A percentile compares a stretch with the other conserved stretches of the same genome.
phyloP scores from a whole-genome alignment of 305 asterid species.

The Fraxinus floribunda region DNA sequence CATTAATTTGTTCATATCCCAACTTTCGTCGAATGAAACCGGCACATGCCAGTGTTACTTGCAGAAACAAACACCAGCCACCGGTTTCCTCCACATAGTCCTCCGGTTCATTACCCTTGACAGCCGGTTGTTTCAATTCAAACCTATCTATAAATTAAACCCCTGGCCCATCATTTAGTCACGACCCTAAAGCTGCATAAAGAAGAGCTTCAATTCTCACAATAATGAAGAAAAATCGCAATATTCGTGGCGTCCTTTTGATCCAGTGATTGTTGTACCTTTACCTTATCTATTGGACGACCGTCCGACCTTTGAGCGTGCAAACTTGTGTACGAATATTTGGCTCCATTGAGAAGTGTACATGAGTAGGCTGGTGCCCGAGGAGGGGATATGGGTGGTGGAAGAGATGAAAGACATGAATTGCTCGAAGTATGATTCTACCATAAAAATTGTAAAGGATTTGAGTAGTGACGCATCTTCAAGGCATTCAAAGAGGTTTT shows the following conservation, averaged over 20 bases:
- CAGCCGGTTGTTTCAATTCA: conserved; percentile 5
- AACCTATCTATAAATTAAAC: neutral
- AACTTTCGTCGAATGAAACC: neutral
- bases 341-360: neutral
- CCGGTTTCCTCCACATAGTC: conserved; percentile 4
- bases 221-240: neutral
- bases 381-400: neutral
- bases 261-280: neutral
- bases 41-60: neutral
- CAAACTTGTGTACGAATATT: neutral
- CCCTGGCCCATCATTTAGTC: neutral
- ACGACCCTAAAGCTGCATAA: neutral
- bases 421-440: conserved; percentile 18
- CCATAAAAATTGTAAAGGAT: conserved; percentile 14
- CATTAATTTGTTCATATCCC: neutral
- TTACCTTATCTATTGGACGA: neutral
- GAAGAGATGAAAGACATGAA: neutral
- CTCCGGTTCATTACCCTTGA: neutral
- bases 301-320: neutral
- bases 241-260: neutral
- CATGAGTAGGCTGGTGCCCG: neutral
- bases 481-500: conserved; percentile 32
- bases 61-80: neutral
- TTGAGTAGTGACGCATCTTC: conserved; percentile 24
- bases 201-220: neutral